These are phyloP conservation scores for Geranium rotundifolium DNA, from an alignment of 345 rosid species.

Conservation along the genomic window DNA sequence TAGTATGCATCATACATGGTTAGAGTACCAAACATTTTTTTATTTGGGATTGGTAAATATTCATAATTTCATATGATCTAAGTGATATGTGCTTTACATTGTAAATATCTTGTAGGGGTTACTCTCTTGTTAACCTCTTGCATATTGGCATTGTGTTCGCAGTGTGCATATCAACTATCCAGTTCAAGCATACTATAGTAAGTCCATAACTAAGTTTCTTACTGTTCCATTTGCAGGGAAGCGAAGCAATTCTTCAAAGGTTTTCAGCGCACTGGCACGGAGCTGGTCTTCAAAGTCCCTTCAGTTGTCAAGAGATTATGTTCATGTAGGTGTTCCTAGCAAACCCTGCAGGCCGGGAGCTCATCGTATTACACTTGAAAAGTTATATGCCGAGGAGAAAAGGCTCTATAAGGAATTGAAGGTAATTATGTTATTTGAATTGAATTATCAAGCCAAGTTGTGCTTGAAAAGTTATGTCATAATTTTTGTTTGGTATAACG, in stretches of 20 bases:
- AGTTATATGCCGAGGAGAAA: conserved; percentile 62
- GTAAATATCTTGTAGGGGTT: neutral
- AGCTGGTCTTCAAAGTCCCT: conserved; percentile 81
- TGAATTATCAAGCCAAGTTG: too few relatives aligned
- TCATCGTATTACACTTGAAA: conserved; percentile 69
- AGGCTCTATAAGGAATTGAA: conserved; percentile 70
- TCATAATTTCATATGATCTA: neutral
- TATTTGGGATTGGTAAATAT: neutral
- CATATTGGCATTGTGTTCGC: neutral
- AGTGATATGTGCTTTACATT: neutral
- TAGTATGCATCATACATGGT: neutral
- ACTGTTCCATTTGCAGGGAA: conserved; percentile 36
- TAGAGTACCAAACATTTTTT: neutral
- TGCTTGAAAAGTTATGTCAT: neutral
- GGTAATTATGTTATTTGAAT: conserved; percentile 24
- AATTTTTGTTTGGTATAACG: too few relatives aligned
- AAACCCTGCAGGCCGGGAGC: conserved; percentile 85
- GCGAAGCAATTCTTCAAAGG: conserved; percentile 73
- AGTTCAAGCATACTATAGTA: neutral
- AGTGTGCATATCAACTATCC: neutral
- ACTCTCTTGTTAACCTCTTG: neutral
- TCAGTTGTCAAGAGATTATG: conserved; percentile 35
- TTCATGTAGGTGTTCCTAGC: conserved; percentile 20
- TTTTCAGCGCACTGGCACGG: conserved; percentile 83
- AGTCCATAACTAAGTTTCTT: neutral